phyloP scores from a whole-genome alignment of 805 yeast genomes.

The Yarrowia yakushimensis region DNA sequence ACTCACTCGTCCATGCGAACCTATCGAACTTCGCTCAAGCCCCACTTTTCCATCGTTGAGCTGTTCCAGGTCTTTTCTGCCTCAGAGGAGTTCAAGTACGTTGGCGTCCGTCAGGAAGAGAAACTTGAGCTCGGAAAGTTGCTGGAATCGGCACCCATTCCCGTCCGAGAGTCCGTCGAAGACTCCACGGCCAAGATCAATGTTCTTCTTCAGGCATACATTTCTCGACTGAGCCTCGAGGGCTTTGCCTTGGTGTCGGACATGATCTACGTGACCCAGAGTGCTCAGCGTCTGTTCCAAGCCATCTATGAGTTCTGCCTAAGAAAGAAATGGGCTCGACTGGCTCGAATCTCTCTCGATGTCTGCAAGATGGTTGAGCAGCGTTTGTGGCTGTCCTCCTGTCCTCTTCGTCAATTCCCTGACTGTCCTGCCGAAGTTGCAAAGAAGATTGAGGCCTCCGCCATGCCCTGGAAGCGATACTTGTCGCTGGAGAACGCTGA shows the following conservation, averaged over 20 bases:
- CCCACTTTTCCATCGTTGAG: conserved; percentile 67
- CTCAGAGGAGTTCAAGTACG: conserved; percentile 79
- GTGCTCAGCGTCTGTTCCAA: conserved; percentile 82
- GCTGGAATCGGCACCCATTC: conserved; percentile 76
- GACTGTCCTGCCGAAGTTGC: conserved; percentile 69
- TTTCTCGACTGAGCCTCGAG: conserved; percentile 69
- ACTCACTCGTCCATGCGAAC: conserved; percentile 65
- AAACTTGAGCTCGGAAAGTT: conserved; percentile 65
- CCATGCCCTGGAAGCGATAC: conserved; percentile 78
- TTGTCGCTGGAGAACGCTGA: conserved; percentile 60
- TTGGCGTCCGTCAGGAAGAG: conserved; percentile 87
- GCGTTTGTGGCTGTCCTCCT: conserved; percentile 77
- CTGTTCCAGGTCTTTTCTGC: conserved; percentile 69
- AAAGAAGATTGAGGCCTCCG: conserved; percentile 70
- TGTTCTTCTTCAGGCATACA: conserved; percentile 77
- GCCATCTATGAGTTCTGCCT: conserved; percentile 80
- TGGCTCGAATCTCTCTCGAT: conserved; percentile 55
- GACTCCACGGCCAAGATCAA: conserved; percentile 78
- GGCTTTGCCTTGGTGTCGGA: conserved; percentile 92
- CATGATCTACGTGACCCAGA: conserved; percentile 88
- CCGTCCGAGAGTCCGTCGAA: conserved; percentile 66
- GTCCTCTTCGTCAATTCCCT: conserved; percentile 82
- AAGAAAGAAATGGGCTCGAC: conserved; percentile 64
- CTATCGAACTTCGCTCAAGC: conserved; percentile 60
- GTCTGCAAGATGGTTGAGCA: conserved; percentile 76